Conservation (phyloP, 2,329 filamentous ascomycete genomes). For the Ophiostoma quercus region DNA sequence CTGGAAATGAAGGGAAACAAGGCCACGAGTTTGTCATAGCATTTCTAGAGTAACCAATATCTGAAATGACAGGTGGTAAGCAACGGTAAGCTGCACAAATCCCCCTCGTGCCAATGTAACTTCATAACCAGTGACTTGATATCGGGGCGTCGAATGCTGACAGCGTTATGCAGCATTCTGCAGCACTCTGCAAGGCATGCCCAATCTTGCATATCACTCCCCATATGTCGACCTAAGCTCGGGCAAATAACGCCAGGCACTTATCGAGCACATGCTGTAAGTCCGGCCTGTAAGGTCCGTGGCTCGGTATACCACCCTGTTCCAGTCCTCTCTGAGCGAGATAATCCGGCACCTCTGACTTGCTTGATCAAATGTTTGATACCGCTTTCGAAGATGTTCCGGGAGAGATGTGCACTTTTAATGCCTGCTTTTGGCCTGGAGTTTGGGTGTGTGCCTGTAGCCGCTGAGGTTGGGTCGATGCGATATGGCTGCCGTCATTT, state of each 20-base stretch:
- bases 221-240: neutral
- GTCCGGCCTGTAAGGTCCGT: neutral
- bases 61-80: neutral
- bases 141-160: neutral
- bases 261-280: neutral
- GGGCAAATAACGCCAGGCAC: neutral
- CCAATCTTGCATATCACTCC: neutral
- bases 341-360: neutral
- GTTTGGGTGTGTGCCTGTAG: neutral
- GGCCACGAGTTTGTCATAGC: neutral
- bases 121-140: slow-evolving; percentile 10
- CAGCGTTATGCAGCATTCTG: neutral
- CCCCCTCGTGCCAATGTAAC: slow-evolving; percentile 1
- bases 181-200: neutral
- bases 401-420: neutral
- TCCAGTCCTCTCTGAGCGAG: neutral
- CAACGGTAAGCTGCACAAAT: neutral
- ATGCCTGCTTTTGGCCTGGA: neutral
- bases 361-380: neutral
- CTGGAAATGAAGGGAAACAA: neutral
- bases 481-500: neutral
- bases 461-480: neutral
- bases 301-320: neutral
- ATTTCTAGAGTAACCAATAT: neutral
- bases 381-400: neutral